These are phyloP conservation scores for Aspergillus clavatus DNA, from an alignment of 2,329 filamentous ascomycete genomes.

Conservation along the genomic window DNA sequence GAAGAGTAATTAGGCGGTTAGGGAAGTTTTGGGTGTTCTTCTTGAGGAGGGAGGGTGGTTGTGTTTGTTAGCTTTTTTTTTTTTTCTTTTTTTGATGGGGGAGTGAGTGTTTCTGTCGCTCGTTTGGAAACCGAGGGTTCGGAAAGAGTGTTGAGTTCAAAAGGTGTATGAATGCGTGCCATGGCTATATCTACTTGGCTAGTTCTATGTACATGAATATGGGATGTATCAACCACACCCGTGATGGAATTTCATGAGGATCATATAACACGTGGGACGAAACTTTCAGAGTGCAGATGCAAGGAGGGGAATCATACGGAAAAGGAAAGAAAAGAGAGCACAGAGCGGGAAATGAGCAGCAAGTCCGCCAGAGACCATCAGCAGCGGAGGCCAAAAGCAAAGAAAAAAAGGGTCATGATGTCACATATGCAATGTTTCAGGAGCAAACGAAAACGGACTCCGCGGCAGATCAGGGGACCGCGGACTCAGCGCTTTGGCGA, in stretches of 20 bases:
- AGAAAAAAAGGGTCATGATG: slow-evolving; percentile 5
- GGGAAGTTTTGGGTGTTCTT: too few relatives aligned
- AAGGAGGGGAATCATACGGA: slow-evolving; percentile 24
- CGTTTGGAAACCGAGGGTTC: background rate
- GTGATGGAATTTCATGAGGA: slow-evolving; percentile 2
- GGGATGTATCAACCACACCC: slow-evolving; percentile 2
- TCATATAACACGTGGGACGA: slow-evolving; percentile 5
- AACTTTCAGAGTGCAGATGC: slow-evolving; percentile 15
- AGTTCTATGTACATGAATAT: background rate
- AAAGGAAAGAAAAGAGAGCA: too few relatives aligned
- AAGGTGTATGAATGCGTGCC: background rate
- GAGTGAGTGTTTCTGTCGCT: background rate
- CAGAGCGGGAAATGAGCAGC: too few relatives aligned
- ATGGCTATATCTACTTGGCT: background rate
- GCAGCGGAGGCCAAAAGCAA: slow-evolving; percentile 1
- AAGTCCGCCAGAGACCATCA: too few relatives aligned
- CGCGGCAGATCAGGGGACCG: slow-evolving; percentile 79
- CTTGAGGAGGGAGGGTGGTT: too few relatives aligned
- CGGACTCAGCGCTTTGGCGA: slow-evolving; percentile 81
- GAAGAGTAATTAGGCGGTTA: slow-evolving; percentile 22
- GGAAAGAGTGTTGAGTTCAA: background rate
- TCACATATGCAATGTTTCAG: slow-evolving; percentile 19
- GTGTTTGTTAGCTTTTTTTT: too few relatives aligned
- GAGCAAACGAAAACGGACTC: slow-evolving; percentile 67
- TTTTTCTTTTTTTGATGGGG: background rate